phyloP scores from a whole-genome alignment of 2,329 filamentous ascomycete genomes.

The Pseudogymnoascus sp. region DNA sequence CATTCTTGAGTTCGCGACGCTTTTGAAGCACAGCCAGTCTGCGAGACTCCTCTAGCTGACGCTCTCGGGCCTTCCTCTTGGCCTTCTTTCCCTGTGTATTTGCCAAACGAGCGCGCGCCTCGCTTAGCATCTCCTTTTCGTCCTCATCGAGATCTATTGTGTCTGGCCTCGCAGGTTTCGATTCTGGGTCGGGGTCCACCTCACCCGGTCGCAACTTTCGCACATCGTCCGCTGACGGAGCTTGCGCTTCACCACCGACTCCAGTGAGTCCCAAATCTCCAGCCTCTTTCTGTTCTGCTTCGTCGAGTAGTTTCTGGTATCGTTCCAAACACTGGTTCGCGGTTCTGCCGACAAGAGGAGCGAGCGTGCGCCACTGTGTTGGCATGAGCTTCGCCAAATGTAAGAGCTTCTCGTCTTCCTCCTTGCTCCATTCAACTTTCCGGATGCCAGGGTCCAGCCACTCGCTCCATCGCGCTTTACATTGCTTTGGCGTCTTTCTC shows the following conservation, averaged over 20 bases:
- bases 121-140: slow-evolving; percentile 98
- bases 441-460: slow-evolving; percentile 97
- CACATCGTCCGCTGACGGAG: slow-evolving; percentile 88
- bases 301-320: slow-evolving; percentile 92
- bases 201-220: slow-evolving; percentile 82
- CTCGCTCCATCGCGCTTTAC: slow-evolving; percentile 96
- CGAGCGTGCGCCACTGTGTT: slow-evolving; percentile 98
- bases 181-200: slow-evolving; percentile 94
- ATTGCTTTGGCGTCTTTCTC: slow-evolving; percentile 97
- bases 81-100: slow-evolving; percentile 99
- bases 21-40: slow-evolving; percentile 88
- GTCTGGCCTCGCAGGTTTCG: slow-evolving; percentile 88
- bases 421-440: slow-evolving; percentile 98
- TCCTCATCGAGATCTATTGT: slow-evolving; percentile 98
- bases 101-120: slow-evolving; percentile 88
- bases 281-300: slow-evolving; percentile 82
- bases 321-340: slow-evolving; percentile 95
- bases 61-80: slow-evolving; percentile 91
- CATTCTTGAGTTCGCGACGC: slow-evolving; percentile 89
- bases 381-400: slow-evolving; percentile 98
- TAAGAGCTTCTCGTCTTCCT: slow-evolving; percentile 95
- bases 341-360: slow-evolving; percentile 89
- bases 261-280: slow-evolving; percentile 75
- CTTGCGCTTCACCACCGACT: slow-evolving; percentile 76
- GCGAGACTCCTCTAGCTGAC: slow-evolving; percentile 90